Conservation (phyloP, 1,284 basidiomycete genomes). For the Leccinum fuscescens region DNA sequence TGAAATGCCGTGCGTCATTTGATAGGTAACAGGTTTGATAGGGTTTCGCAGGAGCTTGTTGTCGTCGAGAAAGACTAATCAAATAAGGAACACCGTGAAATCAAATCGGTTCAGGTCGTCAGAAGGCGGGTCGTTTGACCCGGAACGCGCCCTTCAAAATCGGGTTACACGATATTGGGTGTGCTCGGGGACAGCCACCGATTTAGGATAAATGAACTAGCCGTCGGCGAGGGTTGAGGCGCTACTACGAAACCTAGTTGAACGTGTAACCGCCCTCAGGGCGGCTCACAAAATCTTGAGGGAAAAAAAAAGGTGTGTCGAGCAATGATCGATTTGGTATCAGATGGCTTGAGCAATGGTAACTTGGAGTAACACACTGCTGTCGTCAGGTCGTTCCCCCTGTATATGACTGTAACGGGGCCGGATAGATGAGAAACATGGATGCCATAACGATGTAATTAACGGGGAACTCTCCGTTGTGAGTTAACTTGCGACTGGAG, state of each 20-base stretch:
- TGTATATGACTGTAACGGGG: conserved; percentile 37
- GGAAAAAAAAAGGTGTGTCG: conserved; percentile 6
- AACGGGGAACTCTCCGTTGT: conserved; percentile 31
- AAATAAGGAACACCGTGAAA: conserved; percentile 24
- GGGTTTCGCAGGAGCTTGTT: conserved; percentile 33
- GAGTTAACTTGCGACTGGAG: conserved; percentile 4
- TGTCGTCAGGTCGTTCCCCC: conserved; percentile 31
- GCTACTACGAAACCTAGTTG: conserved; percentile 29
- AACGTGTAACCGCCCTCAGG: conserved; percentile 25
- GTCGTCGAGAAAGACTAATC: conserved; percentile 40
- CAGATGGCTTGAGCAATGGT: conserved; percentile 4
- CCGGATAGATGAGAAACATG: conserved; percentile 19
- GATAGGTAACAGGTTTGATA: conserved; percentile 23
- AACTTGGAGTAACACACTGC: conserved; percentile 12
- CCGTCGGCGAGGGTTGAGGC: conserved; percentile 28
- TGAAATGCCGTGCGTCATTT: conserved; percentile 36
- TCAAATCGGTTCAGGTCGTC: conserved; percentile 14
- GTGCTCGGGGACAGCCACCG: conserved; percentile 18
- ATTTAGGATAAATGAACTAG: conserved; percentile 32
- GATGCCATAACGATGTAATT: conserved; percentile 36
- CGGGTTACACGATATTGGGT: conserved; percentile 26
- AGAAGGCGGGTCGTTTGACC: conserved; percentile 11
- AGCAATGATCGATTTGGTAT: conserved; percentile 26
- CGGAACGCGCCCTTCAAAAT: conserved; percentile 19
- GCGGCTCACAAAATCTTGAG: conserved; percentile 23